Evolutionary conservation across 2,329 filamentous ascomycete species (phyloP).

Genomic region (Capronia epimyces): DNA sequence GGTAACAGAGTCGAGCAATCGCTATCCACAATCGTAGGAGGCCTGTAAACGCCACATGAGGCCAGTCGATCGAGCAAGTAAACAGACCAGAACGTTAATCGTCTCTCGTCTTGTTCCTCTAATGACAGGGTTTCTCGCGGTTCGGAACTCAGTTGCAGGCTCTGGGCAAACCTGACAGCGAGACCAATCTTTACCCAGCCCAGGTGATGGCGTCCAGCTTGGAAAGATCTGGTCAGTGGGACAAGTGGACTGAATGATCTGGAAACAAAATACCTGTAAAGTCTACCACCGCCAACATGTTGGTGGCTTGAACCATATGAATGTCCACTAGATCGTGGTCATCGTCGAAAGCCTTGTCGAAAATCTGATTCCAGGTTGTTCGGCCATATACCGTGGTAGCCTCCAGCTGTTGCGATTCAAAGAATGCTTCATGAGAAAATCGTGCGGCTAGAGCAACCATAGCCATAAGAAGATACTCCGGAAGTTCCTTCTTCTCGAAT

Average conservation of each 20-base stretch:
- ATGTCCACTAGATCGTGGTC: too few relatives aligned
- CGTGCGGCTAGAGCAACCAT: constrained; percentile 34
- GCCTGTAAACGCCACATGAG: constrained; percentile 24
- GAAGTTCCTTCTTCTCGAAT: constrained; percentile 27
- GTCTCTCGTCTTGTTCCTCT: constrained; percentile 31
- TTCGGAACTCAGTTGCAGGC: constrained; percentile 33
- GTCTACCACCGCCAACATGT: too few relatives aligned
- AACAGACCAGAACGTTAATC: constrained; percentile 32
- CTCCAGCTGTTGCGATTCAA: constrained; percentile 26
- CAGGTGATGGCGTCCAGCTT: constrained; percentile 32
- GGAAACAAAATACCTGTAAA: too few relatives aligned
- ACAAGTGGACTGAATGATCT: background rate
- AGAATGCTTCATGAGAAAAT: constrained; percentile 32
- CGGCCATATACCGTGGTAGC: constrained; percentile 31
- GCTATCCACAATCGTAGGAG: constrained; percentile 22
- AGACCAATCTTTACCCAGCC: constrained; percentile 38
- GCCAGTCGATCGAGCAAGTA: constrained; percentile 33
- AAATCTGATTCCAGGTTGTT: constrained; percentile 33
- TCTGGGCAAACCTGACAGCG: constrained; percentile 57
- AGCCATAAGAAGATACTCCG: constrained; percentile 34
- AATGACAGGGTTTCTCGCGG: constrained; percentile 19
- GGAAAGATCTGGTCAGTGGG: background rate
- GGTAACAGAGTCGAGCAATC: constrained; percentile 31
- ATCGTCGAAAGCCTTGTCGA: too few relatives aligned
- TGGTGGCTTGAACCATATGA: too few relatives aligned